Evolutionary conservation across 352 stramenopile genomes (phyloP), one percentile per base, ranked within the genome.

Genomic region (Pythium phragmiticola): DNA sequence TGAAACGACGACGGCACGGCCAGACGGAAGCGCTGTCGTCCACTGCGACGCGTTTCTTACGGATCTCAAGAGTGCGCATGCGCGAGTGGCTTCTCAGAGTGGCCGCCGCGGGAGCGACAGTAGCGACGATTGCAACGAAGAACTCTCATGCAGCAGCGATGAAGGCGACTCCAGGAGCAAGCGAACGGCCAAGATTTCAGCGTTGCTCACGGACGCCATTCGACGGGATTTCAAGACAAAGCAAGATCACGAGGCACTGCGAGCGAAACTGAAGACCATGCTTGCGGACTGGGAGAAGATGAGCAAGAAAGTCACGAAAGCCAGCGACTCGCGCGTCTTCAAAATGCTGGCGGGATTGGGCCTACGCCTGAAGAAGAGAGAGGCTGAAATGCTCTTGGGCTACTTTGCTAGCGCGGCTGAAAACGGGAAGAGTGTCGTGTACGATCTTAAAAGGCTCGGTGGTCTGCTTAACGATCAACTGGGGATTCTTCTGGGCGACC

Each of bases 261-360:
- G 70, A 45, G 19, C 56, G 7, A 67, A 78, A 28, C 43, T 70
- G 12, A 71, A 68, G 46, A 26, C 23, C 5, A 5, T 68, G 8
- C 12, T 55, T 11, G 14, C 30, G 0, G 70, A 76, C n/a, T 57
- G 69, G 30, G 62, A 68, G 11, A 67, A 68, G 11, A 67, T 61
- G 47, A 17, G 37, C 4, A 74, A 74, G 48, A 63, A 58, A 19
- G 65, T 74, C 39, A 66, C 77, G 0, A 56, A 55, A 50, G 63
- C 75, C 30, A 84, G 75, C n/a, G 82, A 91, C 19, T 72, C 70
- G 43, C 84, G 77, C 26, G 57, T 89, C 17, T 91, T 87, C 71
- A 88, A 87, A 36, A 50, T 83, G 0, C 63, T 91, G 23, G 78
- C 76, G 30, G 70, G 53, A 0, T 57, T 88, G 8, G 64, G 62